Base-by-base conservation (phyloP, 352 stramenopile genomes). In the Globisporangium orthogonon region DNA sequence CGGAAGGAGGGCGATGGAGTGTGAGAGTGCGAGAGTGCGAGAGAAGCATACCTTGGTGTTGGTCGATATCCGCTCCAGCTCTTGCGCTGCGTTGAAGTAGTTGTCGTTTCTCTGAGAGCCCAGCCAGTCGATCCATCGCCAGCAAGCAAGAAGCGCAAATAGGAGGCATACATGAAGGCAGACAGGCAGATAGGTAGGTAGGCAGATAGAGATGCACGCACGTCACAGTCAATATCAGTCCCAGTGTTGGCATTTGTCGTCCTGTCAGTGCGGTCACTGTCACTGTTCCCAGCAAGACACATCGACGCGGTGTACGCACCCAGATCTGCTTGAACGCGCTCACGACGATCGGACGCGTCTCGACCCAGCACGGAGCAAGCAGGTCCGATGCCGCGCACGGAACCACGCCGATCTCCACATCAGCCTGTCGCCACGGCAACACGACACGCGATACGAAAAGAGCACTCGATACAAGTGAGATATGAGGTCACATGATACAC, bases 341-440 rank as follows among this genome's bases (percentile, higher is more conserved):
- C 54, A 76, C 85, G 15, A 89, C 54, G 14, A 73, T 46, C 37
- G 82, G 79, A 33, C 79, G 68, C 7, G 65, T 78, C 50, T 89
- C 74, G 11, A 92, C 65, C 77, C 76, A 89, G 51, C 82, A 89
- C 41, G 79, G 71, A 39, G 71, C 72, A 6, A 92, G 65, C 13
- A 90, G 62, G 9, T 65, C 65, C 7, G 68, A 66, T 23, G 69
- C 62, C 11, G 77, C 63, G 47, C 79, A 89, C 17, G 82, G 79
- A 29, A 90, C 62, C 11, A 92, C 79, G 17, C 77, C 67, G 56
- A 92, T 89, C 56, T 89, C 82, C 18, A 92, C 67, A n/a, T 60
- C 70, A 48, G 65, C 72, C 78, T 87, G 46, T 29, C 31, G 37
- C 5, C 50, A 3, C 7, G 43, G 58, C 18, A 18, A 51, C 41